Evolutionary conservation across 2,329 filamentous ascomycete species (phyloP), one percentile per base, ranked within the genome.

Genomic region (Laburnicola sp.): DNA sequence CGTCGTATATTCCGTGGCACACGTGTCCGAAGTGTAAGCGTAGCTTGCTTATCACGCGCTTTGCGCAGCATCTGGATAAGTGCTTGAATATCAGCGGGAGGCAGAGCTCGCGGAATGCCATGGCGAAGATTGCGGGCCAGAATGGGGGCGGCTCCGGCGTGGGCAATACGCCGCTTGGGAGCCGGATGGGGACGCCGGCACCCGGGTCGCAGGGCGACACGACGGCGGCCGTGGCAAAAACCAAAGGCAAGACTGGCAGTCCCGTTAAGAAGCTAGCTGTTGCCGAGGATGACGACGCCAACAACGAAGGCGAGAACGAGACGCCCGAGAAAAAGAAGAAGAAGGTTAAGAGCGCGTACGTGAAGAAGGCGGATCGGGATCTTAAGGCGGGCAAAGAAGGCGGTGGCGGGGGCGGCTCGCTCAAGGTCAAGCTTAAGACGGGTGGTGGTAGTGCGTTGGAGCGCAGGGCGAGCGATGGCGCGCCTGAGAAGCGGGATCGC

Each of bases 11-110:
- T 2, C 78, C 78, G 1, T 80, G 78, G 78, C 78, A 80, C 52
- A 80, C 78, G 8, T 86, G 82, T 65, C 82, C 82, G 7, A 80
- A 80, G 56, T 86, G 82, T 63, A 84, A 84, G 56, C 77, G 83
- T 27, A 84, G 82, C 65, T 73, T 85, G 59, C 78, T 84, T 51
- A 83, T 84, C 57, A 84, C 80, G 25, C 76, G 82, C 41, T 82
- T 85, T 45, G 82, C 82, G 11, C 81, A 83, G 62, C 82, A 86
- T 63, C 63, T 85, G 47, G 82, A 85, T 57, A 81, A 83, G 54
- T 86, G 82, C 57, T 74, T 86, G 57, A 82, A 82, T 23, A 76
- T 84, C 26, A 79, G 76, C 21, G 82, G 82, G 1, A 73, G 82
- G 9, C 76, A 78, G 57, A 77, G 76, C 48, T 76, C 75, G 41